Evolutionary conservation across 371 early-diverging fungal species (phyloP).

Genomic region (Quaeritorhiza haematococci): DNA sequence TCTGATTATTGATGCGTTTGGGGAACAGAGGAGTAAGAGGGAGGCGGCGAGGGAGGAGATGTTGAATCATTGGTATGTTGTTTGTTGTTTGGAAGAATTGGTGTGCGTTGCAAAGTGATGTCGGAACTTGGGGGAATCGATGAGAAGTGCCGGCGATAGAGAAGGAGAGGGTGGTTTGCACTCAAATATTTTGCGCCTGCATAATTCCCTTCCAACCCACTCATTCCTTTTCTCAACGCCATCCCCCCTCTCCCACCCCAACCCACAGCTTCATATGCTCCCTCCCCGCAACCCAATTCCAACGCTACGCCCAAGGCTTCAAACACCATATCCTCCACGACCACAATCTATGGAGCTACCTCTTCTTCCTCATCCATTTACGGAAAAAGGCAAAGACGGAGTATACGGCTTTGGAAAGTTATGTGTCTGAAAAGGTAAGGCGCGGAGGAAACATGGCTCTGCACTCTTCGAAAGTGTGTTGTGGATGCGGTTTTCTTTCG

Average conservation of each 20-base stretch:
- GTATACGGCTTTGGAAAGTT: neutral
- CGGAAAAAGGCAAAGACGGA: neutral
- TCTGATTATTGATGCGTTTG: neutral
- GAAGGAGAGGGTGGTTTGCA: no score
- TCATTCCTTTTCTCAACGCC: no score
- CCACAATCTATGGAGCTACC: neutral
- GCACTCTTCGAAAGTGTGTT: no score
- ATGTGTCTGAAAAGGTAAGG: neutral
- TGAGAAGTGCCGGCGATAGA: no score
- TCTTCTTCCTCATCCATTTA: neutral
- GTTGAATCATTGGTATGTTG: neutral
- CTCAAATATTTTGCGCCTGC: no score
- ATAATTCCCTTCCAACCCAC: no score
- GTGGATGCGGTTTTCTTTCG: no score
- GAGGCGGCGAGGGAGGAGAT: neutral
- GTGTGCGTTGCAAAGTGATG: neutral
- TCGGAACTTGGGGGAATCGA: neutral
- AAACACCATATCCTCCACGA: neutral
- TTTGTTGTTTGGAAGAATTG: neutral
- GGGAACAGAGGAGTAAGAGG: neutral
- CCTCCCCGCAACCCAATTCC: neutral
- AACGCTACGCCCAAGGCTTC: neutral
- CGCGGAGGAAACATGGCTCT: no score
- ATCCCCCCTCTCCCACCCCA: no score
- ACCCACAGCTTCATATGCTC: neutral